A percentile compares a stretch with the other conserved stretches of the same genome.
phyloP scores from a whole-genome alignment of 2,329 filamentous ascomycete genomes.

The Verticillium longisporum region DNA sequence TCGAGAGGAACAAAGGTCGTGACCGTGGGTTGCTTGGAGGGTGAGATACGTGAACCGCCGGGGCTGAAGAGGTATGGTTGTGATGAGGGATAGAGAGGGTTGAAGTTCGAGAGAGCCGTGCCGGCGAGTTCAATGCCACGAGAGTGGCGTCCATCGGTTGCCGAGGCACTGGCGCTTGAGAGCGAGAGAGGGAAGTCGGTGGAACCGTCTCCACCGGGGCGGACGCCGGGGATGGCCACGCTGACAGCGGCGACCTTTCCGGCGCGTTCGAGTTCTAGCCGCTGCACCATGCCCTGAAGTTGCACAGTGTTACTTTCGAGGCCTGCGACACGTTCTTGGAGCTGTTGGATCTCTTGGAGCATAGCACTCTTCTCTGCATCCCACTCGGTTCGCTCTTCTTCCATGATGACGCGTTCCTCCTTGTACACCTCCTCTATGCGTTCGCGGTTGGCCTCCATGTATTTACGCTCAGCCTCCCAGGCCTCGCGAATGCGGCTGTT shows the following conservation, averaged over 20 bases:
- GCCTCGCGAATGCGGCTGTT: conserved; percentile 37
- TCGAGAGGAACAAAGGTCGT: conserved; percentile 33
- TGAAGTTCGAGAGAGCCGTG: neutral
- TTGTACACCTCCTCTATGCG: conserved; percentile 49
- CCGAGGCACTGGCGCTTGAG: neutral
- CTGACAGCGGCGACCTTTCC: conserved; percentile 12
- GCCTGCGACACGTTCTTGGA: conserved; percentile 30
- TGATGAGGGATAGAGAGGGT: neutral
- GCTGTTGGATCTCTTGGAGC: conserved; percentile 30
- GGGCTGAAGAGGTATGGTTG: conserved; percentile 10
- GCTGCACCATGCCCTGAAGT: conserved; percentile 9
- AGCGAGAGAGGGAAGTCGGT: conserved; percentile 7
- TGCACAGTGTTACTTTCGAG: conserved; percentile 28
- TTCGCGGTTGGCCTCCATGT: conserved; percentile 46
- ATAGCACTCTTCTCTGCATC: conserved; percentile 34
- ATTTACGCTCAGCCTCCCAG: conserved; percentile 46
- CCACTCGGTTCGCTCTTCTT: conserved; percentile 42
- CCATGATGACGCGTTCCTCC: conserved; percentile 46
- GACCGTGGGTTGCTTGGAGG: conserved; percentile 23
- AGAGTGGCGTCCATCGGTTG: neutral
- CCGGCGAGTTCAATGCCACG: neutral
- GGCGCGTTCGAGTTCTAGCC: conserved; percentile 9
- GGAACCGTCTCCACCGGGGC: conserved; percentile 8
- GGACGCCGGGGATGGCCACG: conserved; percentile 7
- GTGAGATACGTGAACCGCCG: conserved; percentile 25